phyloP scores from a whole-genome alignment of 163 green algal genomes.

The Picocystis sp. region DNA sequence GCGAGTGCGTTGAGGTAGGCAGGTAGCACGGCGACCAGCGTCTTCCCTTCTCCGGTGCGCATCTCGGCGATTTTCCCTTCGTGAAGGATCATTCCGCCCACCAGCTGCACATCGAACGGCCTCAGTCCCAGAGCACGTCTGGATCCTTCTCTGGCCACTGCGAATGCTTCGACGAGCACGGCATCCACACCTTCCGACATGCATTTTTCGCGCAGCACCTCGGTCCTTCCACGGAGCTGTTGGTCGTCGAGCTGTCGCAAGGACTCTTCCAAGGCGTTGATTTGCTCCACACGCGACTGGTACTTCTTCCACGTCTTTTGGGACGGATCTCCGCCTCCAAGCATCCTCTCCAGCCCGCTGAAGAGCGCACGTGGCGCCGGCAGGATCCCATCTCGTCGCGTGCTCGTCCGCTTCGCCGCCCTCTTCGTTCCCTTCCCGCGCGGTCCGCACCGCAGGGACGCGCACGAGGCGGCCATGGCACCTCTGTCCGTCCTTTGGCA shows the following conservation, averaged over 20 bases:
- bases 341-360: conserved; percentile 10
- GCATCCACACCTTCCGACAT: no score
- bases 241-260: conserved; percentile 57
- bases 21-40: conserved; percentile 88
- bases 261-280: conserved; percentile 20
- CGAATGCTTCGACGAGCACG: background rate
- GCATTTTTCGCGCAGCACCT: conserved; percentile 34
- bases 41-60: conserved; percentile 94
- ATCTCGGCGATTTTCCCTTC: conserved; percentile 95
- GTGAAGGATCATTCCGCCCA: conserved; percentile 93
- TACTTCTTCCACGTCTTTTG: conserved; percentile 19
- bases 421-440: no score
- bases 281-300: conserved; percentile 12
- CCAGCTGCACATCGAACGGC: conserved; percentile 94
- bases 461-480: no score
- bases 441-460: no score
- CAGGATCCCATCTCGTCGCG: no score
- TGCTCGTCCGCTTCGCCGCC: no score
- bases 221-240: conserved; percentile 63
- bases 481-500: no score
- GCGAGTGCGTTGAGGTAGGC: conserved; percentile 84
- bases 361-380: conserved; percentile 1
- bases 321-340: conserved; percentile 10
- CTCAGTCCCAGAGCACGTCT: conserved; percentile 79
- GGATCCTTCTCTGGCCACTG: conserved; percentile 81